These are phyloP conservation scores for Cordyceps cateniannulata DNA, from an alignment of 2,329 filamentous ascomycete species.

Conservation along the genomic window DNA sequence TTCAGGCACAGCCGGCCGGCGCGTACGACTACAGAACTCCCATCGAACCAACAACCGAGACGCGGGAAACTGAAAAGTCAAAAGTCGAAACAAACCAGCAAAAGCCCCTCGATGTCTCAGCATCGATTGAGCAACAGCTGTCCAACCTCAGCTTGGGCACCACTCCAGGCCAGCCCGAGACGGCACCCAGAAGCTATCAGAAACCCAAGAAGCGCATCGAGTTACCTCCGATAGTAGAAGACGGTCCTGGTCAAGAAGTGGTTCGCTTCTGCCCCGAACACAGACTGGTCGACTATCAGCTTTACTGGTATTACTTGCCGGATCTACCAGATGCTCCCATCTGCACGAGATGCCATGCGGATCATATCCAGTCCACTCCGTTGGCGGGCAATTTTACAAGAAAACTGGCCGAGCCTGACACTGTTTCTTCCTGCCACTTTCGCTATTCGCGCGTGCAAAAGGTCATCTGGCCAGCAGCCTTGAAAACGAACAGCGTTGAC, in stretches of 20 bases:
- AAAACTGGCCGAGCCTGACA: slow-evolving; percentile 19
- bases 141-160: neutral
- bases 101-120: too few relatives aligned
- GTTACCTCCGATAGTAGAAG: slow-evolving; percentile 15
- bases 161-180: neutral
- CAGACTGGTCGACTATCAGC: slow-evolving; percentile 22
- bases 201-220: neutral
- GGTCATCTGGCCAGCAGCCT: slow-evolving; percentile 27
- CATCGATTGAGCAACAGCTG: neutral
- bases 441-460: slow-evolving; percentile 28
- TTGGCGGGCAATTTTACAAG: slow-evolving; percentile 24
- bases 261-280: slow-evolving; percentile 24
- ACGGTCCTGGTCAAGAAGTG: slow-evolving; percentile 19
- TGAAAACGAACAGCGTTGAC: slow-evolving; percentile 20
- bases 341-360: slow-evolving; percentile 36
- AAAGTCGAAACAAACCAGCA: rapidly evolving
- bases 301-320: slow-evolving; percentile 26
- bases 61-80: neutral
- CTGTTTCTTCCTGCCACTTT: slow-evolving; percentile 25
- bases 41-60: neutral
- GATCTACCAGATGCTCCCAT: slow-evolving; percentile 26
- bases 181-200: neutral
- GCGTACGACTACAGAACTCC: neutral
- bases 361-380: slow-evolving; percentile 26
- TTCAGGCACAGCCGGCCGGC: too few relatives aligned